Percentiles rank a stretch among this genome's conserved stretches.
phyloP scores from a whole-genome alignment of 192 early-diverging fungal genomes.

The Mortierella hygrophila region DNA sequence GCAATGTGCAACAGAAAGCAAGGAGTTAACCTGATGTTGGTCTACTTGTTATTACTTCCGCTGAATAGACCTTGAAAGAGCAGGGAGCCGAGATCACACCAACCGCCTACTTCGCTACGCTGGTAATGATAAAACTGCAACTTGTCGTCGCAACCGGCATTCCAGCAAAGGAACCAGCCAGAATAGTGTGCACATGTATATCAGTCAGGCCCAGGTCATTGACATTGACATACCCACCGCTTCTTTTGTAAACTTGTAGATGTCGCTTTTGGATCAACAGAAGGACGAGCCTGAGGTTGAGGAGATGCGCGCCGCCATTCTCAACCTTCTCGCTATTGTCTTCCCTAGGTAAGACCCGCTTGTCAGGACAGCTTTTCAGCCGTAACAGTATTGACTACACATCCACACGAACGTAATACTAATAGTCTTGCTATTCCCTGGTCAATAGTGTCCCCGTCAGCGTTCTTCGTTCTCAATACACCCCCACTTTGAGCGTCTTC shows the following conservation, averaged over 20 bases:
- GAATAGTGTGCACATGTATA: background rate
- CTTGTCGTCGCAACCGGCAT: background rate
- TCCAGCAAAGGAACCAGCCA: background rate
- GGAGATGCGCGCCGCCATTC: conserved; percentile 68
- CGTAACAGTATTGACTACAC: background rate
- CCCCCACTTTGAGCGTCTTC: conserved; percentile 72
- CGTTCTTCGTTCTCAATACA: conserved; percentile 74
- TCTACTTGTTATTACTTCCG: background rate
- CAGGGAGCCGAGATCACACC: conserved; percentile 76
- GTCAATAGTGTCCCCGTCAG: conserved; percentile 61
- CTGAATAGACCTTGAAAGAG: conserved; percentile 82
- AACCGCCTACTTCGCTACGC: conserved; percentile 90
- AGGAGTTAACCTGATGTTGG: background rate
- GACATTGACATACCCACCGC: no score
- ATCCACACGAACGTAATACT: background rate
- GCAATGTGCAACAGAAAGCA: background rate
- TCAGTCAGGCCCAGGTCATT: background rate
- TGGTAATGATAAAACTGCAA: conserved; percentile 61
- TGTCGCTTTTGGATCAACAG: conserved; percentile 68
- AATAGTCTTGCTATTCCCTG: background rate
- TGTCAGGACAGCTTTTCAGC: background rate
- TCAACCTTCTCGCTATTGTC: conserved; percentile 86
- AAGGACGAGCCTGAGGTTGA: conserved; percentile 56
- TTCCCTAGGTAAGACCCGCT: conserved; percentile 69
- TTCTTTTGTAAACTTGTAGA: conserved; percentile 42